Percentiles rank a stretch among this genome's conserved stretches.
These are phyloP conservation scores for Ogataea paraovalis DNA, from an alignment of 805 yeast species.

Conservation along the genomic window DNA sequence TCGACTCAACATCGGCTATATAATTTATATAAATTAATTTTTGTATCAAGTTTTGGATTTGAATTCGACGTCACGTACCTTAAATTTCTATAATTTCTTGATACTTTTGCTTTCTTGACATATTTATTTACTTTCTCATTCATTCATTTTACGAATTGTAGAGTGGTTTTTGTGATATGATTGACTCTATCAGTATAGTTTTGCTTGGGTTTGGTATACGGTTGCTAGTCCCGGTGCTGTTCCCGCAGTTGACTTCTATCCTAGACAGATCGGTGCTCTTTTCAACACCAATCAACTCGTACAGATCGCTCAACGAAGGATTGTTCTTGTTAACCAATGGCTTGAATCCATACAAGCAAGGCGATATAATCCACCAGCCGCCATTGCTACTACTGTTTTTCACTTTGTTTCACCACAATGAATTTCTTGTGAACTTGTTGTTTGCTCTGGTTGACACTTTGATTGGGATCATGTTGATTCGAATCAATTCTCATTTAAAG, in stretches of 20 bases:
- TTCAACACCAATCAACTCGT: constrained; percentile 73
- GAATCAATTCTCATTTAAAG: constrained; percentile 41
- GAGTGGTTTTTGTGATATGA: background rate
- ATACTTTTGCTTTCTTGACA: no score
- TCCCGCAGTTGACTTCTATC: constrained; percentile 29
- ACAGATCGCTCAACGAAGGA: constrained; percentile 61
- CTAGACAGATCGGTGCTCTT: constrained; percentile 55
- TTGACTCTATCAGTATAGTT: background rate
- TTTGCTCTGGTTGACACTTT: constrained; percentile 59
- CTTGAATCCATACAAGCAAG: constrained; percentile 62
- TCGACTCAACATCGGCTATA: no score
- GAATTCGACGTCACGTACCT: no score
- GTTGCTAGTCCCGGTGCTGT: constrained; percentile 22
- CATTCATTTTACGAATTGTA: background rate
- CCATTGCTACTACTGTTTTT: constrained; percentile 63
- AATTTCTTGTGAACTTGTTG: constrained; percentile 33
- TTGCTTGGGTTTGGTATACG: constrained; percentile 25
- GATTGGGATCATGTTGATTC: constrained; percentile 51
- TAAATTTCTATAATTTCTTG: no score
- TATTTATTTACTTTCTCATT: no score
- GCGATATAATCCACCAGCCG: constrained; percentile 84
- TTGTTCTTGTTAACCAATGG: constrained; percentile 53
- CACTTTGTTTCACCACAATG: constrained; percentile 32
- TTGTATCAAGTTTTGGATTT: no score
- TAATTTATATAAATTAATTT: no score